These are phyloP conservation scores for Phytophthora pseudosyringae DNA, from an alignment of 352 stramenopile species.

Conservation along the genomic window DNA sequence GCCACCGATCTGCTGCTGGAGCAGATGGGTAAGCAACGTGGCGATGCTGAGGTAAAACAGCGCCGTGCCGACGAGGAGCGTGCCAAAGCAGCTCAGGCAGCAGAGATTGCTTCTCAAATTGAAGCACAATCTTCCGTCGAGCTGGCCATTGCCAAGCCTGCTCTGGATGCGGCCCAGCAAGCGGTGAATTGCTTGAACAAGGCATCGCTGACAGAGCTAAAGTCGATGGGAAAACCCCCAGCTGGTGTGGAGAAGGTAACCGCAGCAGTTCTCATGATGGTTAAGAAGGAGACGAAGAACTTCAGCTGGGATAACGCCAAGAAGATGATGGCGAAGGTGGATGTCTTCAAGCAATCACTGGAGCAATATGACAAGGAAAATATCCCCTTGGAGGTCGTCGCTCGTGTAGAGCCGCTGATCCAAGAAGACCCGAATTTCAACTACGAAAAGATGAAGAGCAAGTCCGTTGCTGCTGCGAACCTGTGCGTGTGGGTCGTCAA, in stretches of 20 bases:
- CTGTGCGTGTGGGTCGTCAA: slow-evolving; percentile 95
- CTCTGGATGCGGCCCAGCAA: slow-evolving; percentile 81
- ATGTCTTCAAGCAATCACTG: slow-evolving; percentile 91
- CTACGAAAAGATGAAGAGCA: slow-evolving; percentile 95
- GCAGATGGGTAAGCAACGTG: slow-evolving; percentile 90
- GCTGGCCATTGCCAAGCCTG: slow-evolving; percentile 82
- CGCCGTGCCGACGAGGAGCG: slow-evolving; percentile 79
- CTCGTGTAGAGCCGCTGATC: slow-evolving; percentile 83
- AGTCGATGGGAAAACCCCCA: slow-evolving; percentile 89
- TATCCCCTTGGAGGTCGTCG: slow-evolving; percentile 89
- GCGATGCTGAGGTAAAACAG: slow-evolving; percentile 90
- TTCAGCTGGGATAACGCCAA: slow-evolving; percentile 96
- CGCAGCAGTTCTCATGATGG: slow-evolving; percentile 89
- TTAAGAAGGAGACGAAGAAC: slow-evolving; percentile 95
- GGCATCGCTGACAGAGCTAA: slow-evolving; percentile 86
- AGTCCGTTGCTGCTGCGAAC: slow-evolving; percentile 91
- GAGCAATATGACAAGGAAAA: slow-evolving; percentile 93
- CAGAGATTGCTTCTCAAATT: slow-evolving; percentile 70
- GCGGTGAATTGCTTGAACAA: slow-evolving; percentile 93
- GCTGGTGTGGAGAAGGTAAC: slow-evolving; percentile 92
- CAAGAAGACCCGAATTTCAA: slow-evolving; percentile 92
- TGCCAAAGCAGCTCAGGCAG: slow-evolving; percentile 72
- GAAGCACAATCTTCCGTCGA: slow-evolving; percentile 75
- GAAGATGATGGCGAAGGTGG: slow-evolving; percentile 96
- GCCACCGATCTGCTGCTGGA: slow-evolving; percentile 89